Evolutionary conservation across 2,329 filamentous ascomycete species (phyloP).

Genomic region (Aureobasidium sp.): DNA sequence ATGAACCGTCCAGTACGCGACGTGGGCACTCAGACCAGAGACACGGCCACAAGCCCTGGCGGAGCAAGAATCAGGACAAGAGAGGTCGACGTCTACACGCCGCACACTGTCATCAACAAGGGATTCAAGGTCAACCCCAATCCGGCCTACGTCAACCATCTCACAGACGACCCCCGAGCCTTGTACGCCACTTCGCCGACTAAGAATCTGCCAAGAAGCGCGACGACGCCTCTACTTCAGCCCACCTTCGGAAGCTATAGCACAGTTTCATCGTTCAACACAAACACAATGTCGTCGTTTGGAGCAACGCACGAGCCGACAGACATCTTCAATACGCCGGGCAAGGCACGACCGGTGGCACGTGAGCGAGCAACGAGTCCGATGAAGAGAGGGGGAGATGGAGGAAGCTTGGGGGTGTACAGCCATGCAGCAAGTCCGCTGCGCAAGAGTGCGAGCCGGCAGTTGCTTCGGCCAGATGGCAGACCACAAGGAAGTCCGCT

Average conservation of each 20-base stretch:
- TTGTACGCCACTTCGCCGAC: conserved; percentile 17
- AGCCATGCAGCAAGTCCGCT: conserved; percentile 76
- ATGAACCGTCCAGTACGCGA: conserved; percentile 74
- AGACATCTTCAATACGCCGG: conserved; percentile 30
- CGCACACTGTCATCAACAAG: conserved; percentile 59
- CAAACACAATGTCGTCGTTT: conserved; percentile 21
- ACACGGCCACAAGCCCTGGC: conserved; percentile 27
- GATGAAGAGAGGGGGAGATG: conserved; percentile 38
- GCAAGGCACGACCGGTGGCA: conserved; percentile 32
- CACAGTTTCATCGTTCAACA: conserved; percentile 12
- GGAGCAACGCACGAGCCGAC: conserved; percentile 21
- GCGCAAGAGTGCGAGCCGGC: conserved; percentile 62
- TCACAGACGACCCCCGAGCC: conserved; percentile 15
- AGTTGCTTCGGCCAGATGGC: conserved; percentile 23
- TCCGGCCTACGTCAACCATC: conserved; percentile 59
- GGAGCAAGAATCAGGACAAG: conserved; percentile 24
- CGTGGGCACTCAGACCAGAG: conserved; percentile 70
- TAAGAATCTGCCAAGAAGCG: conserved; percentile 36
- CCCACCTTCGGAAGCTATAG: conserved; percentile 19
- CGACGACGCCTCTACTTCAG: conserved; percentile 57
- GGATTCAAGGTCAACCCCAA: conserved; percentile 79
- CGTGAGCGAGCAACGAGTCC: conserved; percentile 22
- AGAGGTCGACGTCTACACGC: conserved; percentile 57
- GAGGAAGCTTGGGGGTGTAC: conserved; percentile 74
- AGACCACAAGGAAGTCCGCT: conserved; percentile 35